phyloP scores from a whole-genome alignment of 208 protist genomes.

The Crithidia brevicula region DNA sequence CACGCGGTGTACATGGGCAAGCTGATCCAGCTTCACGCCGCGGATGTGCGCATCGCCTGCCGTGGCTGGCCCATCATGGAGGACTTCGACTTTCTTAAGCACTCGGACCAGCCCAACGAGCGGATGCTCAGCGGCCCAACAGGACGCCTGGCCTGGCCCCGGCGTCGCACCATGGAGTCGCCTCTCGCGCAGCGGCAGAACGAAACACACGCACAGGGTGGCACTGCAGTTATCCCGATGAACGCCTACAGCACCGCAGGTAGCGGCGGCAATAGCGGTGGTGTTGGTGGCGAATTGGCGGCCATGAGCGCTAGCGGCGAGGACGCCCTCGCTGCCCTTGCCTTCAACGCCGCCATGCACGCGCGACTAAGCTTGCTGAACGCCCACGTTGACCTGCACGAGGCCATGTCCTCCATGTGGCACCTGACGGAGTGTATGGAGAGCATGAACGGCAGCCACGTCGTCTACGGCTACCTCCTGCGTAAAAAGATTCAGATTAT shows the following conservation, averaged over 20 bases:
- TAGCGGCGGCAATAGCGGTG: background rate
- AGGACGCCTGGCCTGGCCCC: background rate
- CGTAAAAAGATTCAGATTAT: slow-evolving; percentile 41
- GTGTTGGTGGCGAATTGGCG: background rate
- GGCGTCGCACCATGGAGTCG: slow-evolving; percentile 3
- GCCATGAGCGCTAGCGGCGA: slow-evolving; percentile 14
- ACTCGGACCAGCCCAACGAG: slow-evolving; percentile 14
- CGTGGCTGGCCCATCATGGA: slow-evolving; percentile 48
- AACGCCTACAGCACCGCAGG: background rate
- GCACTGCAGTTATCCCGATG: background rate
- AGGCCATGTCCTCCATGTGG: slow-evolving; percentile 48
- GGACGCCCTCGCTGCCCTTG: slow-evolving; percentile 26
- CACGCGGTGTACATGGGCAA: slow-evolving; percentile 47
- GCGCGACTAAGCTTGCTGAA: slow-evolving; percentile 41
- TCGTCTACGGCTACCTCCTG: slow-evolving; percentile 37
- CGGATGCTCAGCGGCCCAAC: slow-evolving; percentile 1
- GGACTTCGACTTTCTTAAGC: slow-evolving; percentile 54
- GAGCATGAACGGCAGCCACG: slow-evolving; percentile 36
- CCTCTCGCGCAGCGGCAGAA: slow-evolving; percentile 18
- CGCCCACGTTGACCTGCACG: slow-evolving; percentile 35
- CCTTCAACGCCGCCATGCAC: slow-evolving; percentile 31
- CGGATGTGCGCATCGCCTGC: slow-evolving; percentile 49
- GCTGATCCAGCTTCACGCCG: slow-evolving; percentile 49
- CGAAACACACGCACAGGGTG: background rate
- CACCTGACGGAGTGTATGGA: slow-evolving; percentile 39